phyloP scores from a whole-genome alignment of 768 basidiomycete species.

The Tylopilus vinaceipallidus region DNA sequence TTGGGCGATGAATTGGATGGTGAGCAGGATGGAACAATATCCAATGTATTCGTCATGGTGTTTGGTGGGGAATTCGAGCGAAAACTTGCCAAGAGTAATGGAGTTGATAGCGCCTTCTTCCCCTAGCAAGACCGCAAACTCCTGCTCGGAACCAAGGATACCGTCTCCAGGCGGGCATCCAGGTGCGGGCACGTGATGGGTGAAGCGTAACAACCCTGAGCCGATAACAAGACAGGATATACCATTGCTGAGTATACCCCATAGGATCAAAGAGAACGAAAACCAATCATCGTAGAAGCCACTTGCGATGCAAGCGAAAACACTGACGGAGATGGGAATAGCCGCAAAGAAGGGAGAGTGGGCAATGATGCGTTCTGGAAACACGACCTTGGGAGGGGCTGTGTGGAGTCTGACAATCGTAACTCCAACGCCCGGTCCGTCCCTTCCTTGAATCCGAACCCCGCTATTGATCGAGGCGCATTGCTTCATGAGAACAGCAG shows the following conservation, averaged over 20 bases:
- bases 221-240: constrained; percentile 24
- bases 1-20: constrained; percentile 25
- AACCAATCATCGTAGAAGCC: constrained; percentile 24
- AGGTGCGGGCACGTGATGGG: constrained; percentile 10
- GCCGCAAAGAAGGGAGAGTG: constrained; percentile 3
- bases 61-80: neutral
- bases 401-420: neutral
- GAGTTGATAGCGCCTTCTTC: constrained; percentile 9
- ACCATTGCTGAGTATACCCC: constrained; percentile 29
- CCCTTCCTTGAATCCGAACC: neutral
- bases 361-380: neutral
- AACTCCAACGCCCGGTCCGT: neutral
- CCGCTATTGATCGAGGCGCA: neutral
- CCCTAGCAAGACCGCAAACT: constrained; percentile 3
- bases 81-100: constrained; percentile 8
- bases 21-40: constrained; percentile 17
- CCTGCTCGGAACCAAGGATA: constrained; percentile 10
- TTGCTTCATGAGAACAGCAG: constrained; percentile 4
- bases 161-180: constrained; percentile 25
- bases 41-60: neutral
- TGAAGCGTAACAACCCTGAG: constrained; percentile 16
- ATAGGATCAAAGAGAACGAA: constrained; percentile 24
- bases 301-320: constrained; percentile 16
- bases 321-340: constrained; percentile 18
- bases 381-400: neutral